These are phyloP conservation scores for Neurospora sp. DNA, from an alignment of 495 filamentous ascomycete species.

Conservation along the genomic window DNA sequence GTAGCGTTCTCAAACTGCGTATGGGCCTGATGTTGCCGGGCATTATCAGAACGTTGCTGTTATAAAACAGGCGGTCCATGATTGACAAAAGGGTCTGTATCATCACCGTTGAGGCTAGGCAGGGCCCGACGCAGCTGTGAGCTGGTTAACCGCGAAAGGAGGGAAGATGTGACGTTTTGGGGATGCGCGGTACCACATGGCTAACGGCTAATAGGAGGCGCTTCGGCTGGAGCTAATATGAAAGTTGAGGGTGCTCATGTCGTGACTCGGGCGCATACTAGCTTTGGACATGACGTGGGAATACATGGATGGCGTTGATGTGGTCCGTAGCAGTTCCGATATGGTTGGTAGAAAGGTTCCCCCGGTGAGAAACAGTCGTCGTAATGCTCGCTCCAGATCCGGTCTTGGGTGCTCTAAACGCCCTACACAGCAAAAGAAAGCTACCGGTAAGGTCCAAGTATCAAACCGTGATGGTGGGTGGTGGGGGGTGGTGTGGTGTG, in stretches of 20 bases:
- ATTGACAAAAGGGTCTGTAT: constrained; percentile 6
- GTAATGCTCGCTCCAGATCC: not conserved
- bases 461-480: not conserved
- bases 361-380: not conserved
- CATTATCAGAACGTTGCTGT: not conserved
- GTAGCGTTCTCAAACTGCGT: not conserved
- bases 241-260: not conserved
- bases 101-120: constrained; percentile 20
- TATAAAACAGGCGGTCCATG: not conserved
- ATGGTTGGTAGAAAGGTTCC: constrained; percentile 6
- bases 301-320: not conserved
- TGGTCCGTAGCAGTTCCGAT: constrained; percentile 4
- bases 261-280: constrained; percentile 2
- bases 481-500: not conserved
- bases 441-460: constrained; percentile 1
- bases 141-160: constrained; percentile 20
- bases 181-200: constrained; percentile 6
- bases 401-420: not conserved
- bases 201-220: constrained; percentile 14
- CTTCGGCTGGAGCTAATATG: constrained; percentile 8
- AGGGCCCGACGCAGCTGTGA: constrained; percentile 8
- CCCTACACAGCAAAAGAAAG: not conserved
- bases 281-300: not conserved
- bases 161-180: constrained; percentile 4
- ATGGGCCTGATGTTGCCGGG: not conserved